Evolutionary conservation across 129 eudicot species (phyloP).

Genomic region (Solidago caesia): DNA sequence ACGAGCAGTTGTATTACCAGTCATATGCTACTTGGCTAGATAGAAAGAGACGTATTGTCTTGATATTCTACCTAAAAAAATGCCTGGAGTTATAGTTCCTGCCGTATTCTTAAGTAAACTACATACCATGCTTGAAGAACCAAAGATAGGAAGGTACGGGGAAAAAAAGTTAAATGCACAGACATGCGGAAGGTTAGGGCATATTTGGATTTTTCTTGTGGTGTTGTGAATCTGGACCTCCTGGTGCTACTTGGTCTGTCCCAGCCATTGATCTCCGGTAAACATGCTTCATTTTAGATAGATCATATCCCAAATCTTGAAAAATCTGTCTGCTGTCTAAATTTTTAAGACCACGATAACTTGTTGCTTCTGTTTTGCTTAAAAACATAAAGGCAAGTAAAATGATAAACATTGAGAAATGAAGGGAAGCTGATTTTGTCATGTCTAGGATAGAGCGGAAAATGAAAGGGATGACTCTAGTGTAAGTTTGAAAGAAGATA

Average conservation of each 20-base stretch:
- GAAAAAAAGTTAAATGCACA: neutral
- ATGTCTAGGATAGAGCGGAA: conserved; percentile 26
- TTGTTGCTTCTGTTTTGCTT: conserved; percentile 33
- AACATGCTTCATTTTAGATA: conserved; percentile 30
- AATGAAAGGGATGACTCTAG: conserved; percentile 17
- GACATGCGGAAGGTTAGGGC: conserved; percentile 11
- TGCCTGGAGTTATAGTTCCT: conserved; percentile 1
- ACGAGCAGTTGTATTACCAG: conserved; percentile 4
- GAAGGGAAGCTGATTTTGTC: conserved; percentile 36
- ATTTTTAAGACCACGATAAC: conserved; percentile 41
- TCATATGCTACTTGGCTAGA: conserved; percentile 6
- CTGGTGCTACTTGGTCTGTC: conserved; percentile 45
- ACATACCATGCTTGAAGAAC: neutral
- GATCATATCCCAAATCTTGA: conserved; percentile 42
- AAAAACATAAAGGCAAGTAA: conserved; percentile 35
- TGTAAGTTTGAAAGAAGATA: conserved; percentile 16
- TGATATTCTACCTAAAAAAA: conserved; percentile 19
- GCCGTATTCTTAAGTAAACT: conserved; percentile 10
- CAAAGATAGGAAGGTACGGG: neutral
- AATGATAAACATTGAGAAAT: conserved; percentile 31
- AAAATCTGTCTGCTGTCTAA: conserved; percentile 47
- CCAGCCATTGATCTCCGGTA: conserved; percentile 40
- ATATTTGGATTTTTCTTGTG: conserved; percentile 34
- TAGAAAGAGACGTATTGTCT: conserved; percentile 10
- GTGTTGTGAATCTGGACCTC: conserved; percentile 76